Conservation (phyloP, 495 filamentous ascomycete genomes). For the Aspergillus indologenus region DNA sequence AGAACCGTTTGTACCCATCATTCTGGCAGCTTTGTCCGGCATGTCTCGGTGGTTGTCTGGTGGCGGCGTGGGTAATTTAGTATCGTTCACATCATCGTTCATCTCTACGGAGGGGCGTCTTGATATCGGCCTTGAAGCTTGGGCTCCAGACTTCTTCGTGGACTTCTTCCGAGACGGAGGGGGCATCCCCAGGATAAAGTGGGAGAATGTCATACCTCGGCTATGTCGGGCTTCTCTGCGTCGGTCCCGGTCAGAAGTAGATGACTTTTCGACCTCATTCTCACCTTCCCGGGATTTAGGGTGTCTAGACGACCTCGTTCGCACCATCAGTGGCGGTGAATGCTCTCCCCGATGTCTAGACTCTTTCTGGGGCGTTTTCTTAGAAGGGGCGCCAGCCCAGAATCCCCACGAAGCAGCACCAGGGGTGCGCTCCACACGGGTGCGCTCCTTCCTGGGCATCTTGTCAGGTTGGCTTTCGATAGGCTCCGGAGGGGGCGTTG, state of each 20-base stretch:
- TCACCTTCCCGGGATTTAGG: conserved; percentile 42
- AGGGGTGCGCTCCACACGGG: conserved; percentile 50
- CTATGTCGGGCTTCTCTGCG: conserved; percentile 41
- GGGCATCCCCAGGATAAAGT: conserved; percentile 47
- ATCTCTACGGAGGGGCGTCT: conserved; percentile 51
- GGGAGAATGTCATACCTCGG: conserved; percentile 49
- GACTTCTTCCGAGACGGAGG: conserved; percentile 51
- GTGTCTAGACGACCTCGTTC: conserved; percentile 51
- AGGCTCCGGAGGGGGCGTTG: conserved; percentile 54
- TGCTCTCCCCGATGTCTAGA: conserved; percentile 27
- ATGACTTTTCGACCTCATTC: conserved; percentile 51
- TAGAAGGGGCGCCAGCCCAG: conserved; percentile 53
- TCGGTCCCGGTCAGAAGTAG: conserved; percentile 50
- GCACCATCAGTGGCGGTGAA: conserved; percentile 32
- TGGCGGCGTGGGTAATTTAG: conserved; percentile 50
- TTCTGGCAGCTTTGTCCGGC: conserved; percentile 55
- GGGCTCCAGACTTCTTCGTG: conserved; percentile 35
- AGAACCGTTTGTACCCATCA: conserved; percentile 51
- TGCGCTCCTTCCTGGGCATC: conserved; percentile 56
- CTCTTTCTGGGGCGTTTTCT: conserved; percentile 47
- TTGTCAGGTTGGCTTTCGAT: conserved; percentile 38
- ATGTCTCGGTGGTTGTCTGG: conserved; percentile 48
- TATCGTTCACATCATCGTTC: conserved; percentile 45
- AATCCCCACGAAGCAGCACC: conserved; percentile 55
- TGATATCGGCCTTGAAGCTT: conserved; percentile 40